Base-by-base conservation (phyloP, 768 basidiomycete genomes). In the Tricholoma furcatifolium region DNA sequence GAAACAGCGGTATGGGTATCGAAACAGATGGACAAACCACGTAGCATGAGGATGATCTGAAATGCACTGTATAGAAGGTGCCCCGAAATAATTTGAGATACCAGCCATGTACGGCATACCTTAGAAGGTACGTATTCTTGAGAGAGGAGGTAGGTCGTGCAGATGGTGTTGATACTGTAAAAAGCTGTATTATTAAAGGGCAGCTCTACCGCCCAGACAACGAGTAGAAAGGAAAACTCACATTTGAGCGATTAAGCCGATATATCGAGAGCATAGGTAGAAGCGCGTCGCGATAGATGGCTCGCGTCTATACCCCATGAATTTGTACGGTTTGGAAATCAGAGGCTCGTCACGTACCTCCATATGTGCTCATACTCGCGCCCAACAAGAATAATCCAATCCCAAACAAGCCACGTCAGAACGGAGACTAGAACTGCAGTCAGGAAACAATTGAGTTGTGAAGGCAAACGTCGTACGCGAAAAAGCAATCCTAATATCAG, bases 11-110 rank as follows among this genome's bases (percentile, higher is more conserved):
- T 6, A 35, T 18, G 21, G 9, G 27, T 14, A 23, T 12, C 14
- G n/a, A n/a, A 1, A 17, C 24, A 32, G 34, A 9, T 20, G n/a
- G n/a, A 50, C 48, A 7, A 18, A 50, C 48, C 48, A 30, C 48
- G 48, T 21, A 50, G 27, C 48, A 50, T 50, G 38, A 50, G 38
- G 30, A 50, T 50, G 23, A 41, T 15, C 15, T 50, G 21, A 7
- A 41, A 27, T 11, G 38, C 24, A 24, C 23, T 24, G 12, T 50
- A 31, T 6, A 50, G 24, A 7, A 50, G 4, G 12, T 41, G 15
- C 2, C 18, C 27, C 1, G 8, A 2, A n/a, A 31, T 4, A 30
- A 50, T 24, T 9, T 50, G 48, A 41, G 11, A 18, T 9, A 17
- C 30, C 12, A 50, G n/a, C 48, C 48, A 50, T n/a, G 20, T 20